Conservation (phyloP, 75 land plant species). For the Azolla pinnata region DNA sequence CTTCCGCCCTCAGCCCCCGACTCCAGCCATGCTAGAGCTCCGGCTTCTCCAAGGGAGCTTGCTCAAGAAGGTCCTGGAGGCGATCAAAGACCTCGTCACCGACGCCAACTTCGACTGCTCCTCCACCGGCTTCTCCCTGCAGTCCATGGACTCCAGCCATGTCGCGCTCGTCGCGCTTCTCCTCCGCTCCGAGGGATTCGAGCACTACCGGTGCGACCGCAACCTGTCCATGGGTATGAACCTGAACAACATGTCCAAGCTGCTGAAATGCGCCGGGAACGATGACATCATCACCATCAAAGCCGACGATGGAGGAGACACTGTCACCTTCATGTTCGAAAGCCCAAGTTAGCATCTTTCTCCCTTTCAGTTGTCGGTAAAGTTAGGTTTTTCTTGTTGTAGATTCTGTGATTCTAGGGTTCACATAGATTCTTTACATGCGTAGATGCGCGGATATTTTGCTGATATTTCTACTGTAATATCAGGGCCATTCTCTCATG, state of each 20-base stretch:
- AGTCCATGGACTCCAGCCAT: constrained; percentile 52
- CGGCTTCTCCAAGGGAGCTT: constrained; percentile 42
- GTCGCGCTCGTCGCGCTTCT: constrained; percentile 40
- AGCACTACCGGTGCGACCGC: constrained; percentile 46
- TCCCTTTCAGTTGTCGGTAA: no score
- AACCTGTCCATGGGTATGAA: constrained; percentile 46
- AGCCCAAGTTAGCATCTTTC: constrained; percentile 34
- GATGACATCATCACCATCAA: constrained; percentile 47
- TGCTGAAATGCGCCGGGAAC: constrained; percentile 44
- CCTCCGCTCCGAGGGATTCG: constrained; percentile 39
- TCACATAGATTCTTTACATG: neutral
- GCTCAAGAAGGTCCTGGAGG: constrained; percentile 42
- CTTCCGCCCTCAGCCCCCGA: no score
- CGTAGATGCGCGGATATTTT: neutral
- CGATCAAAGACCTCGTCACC: constrained; percentile 44
- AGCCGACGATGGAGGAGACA: constrained; percentile 48
- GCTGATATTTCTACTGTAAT: neutral
- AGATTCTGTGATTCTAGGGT: neutral
- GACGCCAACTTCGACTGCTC: constrained; percentile 48
- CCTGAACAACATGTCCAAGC: constrained; percentile 41
- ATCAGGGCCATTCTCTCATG: neutral
- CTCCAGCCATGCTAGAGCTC: constrained; percentile 50
- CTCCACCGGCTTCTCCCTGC: constrained; percentile 36
- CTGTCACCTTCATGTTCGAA: constrained; percentile 41
- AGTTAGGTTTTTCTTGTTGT: neutral